Percentiles rank a stretch among this genome's conserved stretches.
Evolutionary conservation across 768 basidiomycete genomes (phyloP).

Genomic region (Tulasnella sp.): DNA sequence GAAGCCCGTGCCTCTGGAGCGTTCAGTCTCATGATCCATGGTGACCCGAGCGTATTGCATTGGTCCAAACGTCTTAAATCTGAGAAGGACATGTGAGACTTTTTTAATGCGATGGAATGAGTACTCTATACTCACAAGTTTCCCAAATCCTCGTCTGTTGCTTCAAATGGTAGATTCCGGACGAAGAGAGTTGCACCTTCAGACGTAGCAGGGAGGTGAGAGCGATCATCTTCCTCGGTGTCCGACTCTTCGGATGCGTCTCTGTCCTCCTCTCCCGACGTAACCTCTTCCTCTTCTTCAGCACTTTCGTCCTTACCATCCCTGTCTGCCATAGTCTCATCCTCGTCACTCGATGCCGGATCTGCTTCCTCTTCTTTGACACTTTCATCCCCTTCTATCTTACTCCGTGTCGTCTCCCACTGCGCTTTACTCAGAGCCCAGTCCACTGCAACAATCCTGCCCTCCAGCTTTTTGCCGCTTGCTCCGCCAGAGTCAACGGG

Average conservation of each 20-base stretch:
- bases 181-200: conserved; percentile 88
- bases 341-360: conserved; percentile 28
- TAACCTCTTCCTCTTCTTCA: neutral
- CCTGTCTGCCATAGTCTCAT: conserved; percentile 32
- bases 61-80: conserved; percentile 86
- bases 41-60: conserved; percentile 89
- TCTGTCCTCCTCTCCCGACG: neutral
- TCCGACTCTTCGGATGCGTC: neutral
- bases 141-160: conserved; percentile 87
- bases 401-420: conserved; percentile 72
- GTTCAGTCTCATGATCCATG: conserved; percentile 67
- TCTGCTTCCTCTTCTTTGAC: conserved; percentile 23
- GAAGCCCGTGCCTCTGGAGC: conserved; percentile 91
- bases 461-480: conserved; percentile 32
- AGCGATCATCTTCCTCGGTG: neutral
- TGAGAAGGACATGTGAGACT: conserved; percentile 30
- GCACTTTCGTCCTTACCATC: conserved; percentile 34
- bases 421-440: conserved; percentile 93
- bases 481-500: conserved; percentile 31
- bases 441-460: conserved; percentile 78
- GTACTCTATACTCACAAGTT: conserved; percentile 48
- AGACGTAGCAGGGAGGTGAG: conserved; percentile 56
- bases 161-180: conserved; percentile 84
- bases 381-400: conserved; percentile 29
- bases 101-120: too few species aligned